Evolutionary conservation across 1,284 basidiomycete species (phyloP).

Genomic region (Ganoderma sinense): DNA sequence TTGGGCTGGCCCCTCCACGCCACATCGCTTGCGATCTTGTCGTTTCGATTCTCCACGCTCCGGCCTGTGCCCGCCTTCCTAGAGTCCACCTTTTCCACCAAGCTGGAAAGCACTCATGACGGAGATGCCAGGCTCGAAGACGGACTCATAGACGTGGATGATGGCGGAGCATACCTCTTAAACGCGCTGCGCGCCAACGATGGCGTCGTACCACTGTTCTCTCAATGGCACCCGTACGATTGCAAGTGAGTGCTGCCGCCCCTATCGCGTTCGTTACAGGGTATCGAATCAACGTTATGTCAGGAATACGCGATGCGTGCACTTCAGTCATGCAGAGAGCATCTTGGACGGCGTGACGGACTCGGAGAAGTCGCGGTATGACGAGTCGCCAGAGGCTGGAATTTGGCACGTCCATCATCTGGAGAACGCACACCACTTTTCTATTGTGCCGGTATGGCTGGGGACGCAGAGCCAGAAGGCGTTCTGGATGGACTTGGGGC

Average conservation of each 20-base stretch:
- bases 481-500: constrained; percentile 50
- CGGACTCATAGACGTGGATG: constrained; percentile 18
- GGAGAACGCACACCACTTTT: constrained; percentile 47
- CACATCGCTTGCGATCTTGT: constrained; percentile 36
- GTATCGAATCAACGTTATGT: not conserved
- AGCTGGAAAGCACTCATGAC: not conserved
- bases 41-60: constrained; percentile 48
- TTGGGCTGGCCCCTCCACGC: constrained; percentile 35
- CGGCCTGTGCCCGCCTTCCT: constrained; percentile 47
- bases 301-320: constrained; percentile 36
- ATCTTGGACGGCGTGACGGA: constrained; percentile 6
- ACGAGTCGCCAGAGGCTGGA: constrained; percentile 41
- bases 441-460: constrained; percentile 51
- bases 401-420: constrained; percentile 52
- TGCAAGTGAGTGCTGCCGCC: constrained; percentile 43
- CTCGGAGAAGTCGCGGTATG: constrained; percentile 18
- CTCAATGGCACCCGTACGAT: constrained; percentile 58
- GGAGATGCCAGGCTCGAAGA: constrained; percentile 13
- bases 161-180: constrained; percentile 11
- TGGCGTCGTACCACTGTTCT: constrained; percentile 59
- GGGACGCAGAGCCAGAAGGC: constrained; percentile 44
- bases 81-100: constrained; percentile 12
- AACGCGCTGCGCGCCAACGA: constrained; percentile 48
- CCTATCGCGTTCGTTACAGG: not conserved
- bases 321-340: constrained; percentile 25